A percentile compares a stretch with the other conserved stretches of the same genome.
phyloP scores from a whole-genome alignment of 306 rosid species.

The Corylus americana region DNA sequence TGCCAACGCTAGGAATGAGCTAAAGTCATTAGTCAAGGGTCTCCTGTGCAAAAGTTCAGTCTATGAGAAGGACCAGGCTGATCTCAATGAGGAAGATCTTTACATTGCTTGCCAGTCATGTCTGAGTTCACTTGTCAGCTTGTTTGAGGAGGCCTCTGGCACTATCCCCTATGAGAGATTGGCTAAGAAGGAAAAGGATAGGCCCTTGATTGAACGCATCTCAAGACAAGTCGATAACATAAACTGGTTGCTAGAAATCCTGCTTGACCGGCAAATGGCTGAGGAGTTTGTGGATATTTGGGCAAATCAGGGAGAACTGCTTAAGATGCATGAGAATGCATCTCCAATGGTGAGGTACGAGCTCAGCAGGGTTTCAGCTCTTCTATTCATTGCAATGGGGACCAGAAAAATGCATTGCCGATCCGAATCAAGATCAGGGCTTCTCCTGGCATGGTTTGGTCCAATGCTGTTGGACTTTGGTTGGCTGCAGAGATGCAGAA shows the following conservation, averaged over 20 bases:
- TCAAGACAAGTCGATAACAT: constrained; percentile 74
- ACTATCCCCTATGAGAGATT: constrained; percentile 29
- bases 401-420: constrained; percentile 74
- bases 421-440: constrained; percentile 57
- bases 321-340: constrained; percentile 54
- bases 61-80: constrained; percentile 69
- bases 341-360: constrained; percentile 88
- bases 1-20: constrained; percentile 69
- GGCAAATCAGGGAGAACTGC: constrained; percentile 68
- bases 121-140: constrained; percentile 50
- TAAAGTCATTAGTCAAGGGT: constrained; percentile 71
- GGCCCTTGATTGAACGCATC: constrained; percentile 65
- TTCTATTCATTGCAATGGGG: constrained; percentile 73
- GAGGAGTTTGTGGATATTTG: constrained; percentile 79
- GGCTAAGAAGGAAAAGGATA: constrained; percentile 43
- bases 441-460: constrained; percentile 68
- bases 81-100: constrained; percentile 67
- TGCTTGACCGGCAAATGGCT: constrained; percentile 80
- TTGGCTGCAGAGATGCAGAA: constrained; percentile 82
- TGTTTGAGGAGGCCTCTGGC: constrained; percentile 58
- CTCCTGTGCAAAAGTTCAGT: constrained; percentile 84
- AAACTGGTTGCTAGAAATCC: constrained; percentile 80
- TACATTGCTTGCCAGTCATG: constrained; percentile 62
- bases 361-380: constrained; percentile 73
- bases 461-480: constrained; percentile 81